Conservation (phyloP, 495 filamentous ascomycete genomes). For the Peziza echinospora region DNA sequence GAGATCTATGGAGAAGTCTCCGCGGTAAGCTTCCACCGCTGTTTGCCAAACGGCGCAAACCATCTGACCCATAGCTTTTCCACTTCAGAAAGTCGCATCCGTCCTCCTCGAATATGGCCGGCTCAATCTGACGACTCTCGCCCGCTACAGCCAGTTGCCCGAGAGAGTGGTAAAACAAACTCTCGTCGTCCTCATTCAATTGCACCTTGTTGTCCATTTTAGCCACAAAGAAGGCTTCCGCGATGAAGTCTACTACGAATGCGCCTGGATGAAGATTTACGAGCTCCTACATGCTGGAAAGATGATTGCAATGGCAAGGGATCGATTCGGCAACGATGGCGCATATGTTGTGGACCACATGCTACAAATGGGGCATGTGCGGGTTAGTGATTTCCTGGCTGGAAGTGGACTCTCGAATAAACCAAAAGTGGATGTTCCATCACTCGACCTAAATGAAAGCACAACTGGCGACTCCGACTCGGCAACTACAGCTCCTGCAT, state of each 20-base stretch:
- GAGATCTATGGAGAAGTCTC: slow-evolving; percentile 77
- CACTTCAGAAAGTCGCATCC: slow-evolving; percentile 38
- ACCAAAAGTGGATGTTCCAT: slow-evolving; percentile 1
- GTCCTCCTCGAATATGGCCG: slow-evolving; percentile 56
- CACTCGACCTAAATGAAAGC: not conserved
- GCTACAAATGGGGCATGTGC: slow-evolving; percentile 53
- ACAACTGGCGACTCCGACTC: not conserved
- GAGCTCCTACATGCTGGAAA: slow-evolving; percentile 58
- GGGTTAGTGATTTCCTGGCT: slow-evolving; percentile 39
- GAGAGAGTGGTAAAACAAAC: slow-evolving; percentile 51
- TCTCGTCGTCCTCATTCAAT: slow-evolving; percentile 64
- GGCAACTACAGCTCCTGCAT: not conserved
- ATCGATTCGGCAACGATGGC: slow-evolving; percentile 43
- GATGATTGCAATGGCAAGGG: slow-evolving; percentile 52
- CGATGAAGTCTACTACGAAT: slow-evolving; percentile 47
- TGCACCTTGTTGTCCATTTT: slow-evolving; percentile 62
- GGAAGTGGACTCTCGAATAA: slow-evolving; percentile 13
- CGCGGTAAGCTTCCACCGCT: slow-evolving; percentile 37
- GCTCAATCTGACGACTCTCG: slow-evolving; percentile 43
- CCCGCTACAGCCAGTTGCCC: slow-evolving; percentile 42
- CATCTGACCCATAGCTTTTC: too few relatives aligned
- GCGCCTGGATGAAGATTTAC: slow-evolving; percentile 40
- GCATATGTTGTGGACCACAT: slow-evolving; percentile 51
- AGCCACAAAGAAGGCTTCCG: slow-evolving; percentile 35
- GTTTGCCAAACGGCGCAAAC: too few relatives aligned